Conservation (phyloP, 2,329 filamentous ascomycete genomes). For the Xylariaceae sp. region DNA sequence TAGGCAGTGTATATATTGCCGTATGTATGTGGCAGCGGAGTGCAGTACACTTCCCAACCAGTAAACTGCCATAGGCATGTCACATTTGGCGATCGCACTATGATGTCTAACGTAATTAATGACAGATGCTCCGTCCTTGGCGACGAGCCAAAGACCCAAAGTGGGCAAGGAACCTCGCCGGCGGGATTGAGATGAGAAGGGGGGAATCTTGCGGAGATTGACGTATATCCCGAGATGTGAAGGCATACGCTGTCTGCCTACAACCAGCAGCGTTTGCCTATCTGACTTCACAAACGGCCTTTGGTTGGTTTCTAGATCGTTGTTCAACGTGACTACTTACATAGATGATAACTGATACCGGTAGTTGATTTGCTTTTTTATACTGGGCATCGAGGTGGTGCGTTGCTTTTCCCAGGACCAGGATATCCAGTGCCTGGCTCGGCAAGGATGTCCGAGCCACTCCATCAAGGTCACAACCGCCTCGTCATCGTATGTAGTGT, state of each 20-base stretch:
- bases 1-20: too few species aligned
- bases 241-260: not conserved
- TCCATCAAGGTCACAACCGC: constrained; percentile 10
- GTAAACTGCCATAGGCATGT: constrained; percentile 14
- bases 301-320: too few species aligned
- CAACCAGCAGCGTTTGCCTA: too few species aligned
- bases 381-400: not conserved
- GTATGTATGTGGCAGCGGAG: not conserved
- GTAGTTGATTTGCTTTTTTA: not conserved
- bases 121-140: not conserved
- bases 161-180: not conserved
- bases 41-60: not conserved
- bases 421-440: constrained; percentile 17
- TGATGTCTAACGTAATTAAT: constrained; percentile 14
- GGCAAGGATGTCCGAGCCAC: constrained; percentile 28
- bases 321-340: too few species aligned
- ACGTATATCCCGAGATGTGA: not conserved
- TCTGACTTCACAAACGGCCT: too few species aligned
- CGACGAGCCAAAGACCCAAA: not conserved
- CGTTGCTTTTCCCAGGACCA: constrained; percentile 8
- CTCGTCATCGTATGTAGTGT: not conserved
- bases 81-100: constrained; percentile 23
- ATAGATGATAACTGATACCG: not conserved
- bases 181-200: not conserved
- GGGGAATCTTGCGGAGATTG: not conserved